A percentile compares a stretch with the other conserved stretches of the same genome.
These are phyloP conservation scores for Eucalyptus cladocalyx DNA, from an alignment of 345 rosid genomes.

Conservation along the genomic window DNA sequence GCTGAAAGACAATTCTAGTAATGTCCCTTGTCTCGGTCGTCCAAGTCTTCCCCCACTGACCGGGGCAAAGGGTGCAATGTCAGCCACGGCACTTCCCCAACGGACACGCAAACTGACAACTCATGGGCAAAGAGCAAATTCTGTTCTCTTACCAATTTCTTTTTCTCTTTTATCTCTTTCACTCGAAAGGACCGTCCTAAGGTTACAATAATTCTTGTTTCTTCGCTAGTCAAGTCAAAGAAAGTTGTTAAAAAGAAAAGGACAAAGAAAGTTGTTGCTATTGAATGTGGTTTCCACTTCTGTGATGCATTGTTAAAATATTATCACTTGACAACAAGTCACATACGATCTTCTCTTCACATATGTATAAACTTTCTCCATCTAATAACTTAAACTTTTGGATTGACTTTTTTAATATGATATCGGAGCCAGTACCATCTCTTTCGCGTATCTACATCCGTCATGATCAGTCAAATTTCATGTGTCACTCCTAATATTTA, in stretches of 20 bases:
- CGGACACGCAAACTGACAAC: neutral
- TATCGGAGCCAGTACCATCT: accelerated
- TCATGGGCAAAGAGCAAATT: neutral
- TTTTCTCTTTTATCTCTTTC: neutral
- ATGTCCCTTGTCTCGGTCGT: neutral
- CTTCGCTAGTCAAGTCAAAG: neutral
- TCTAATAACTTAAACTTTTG: neutral
- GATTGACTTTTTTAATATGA: neutral
- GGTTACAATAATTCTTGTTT: neutral
- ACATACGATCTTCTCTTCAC: neutral
- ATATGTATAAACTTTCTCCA: accelerated
- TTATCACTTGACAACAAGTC: neutral
- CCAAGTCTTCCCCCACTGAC: neutral
- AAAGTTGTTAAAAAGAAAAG: neutral
- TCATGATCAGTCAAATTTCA: neutral
- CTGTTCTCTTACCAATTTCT: neutral
- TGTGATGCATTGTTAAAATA: neutral
- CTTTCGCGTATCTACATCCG: accelerated
- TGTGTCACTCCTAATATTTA: neutral
- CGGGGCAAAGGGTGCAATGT: neutral
- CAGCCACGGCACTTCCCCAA: neutral
- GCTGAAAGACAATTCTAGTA: neutral
- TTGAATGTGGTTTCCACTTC: neutral
- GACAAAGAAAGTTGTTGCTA: neutral
- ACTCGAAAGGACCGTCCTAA: neutral